Conservation (phyloP, 306 rosid genomes). For the Glycine soja region DNA sequence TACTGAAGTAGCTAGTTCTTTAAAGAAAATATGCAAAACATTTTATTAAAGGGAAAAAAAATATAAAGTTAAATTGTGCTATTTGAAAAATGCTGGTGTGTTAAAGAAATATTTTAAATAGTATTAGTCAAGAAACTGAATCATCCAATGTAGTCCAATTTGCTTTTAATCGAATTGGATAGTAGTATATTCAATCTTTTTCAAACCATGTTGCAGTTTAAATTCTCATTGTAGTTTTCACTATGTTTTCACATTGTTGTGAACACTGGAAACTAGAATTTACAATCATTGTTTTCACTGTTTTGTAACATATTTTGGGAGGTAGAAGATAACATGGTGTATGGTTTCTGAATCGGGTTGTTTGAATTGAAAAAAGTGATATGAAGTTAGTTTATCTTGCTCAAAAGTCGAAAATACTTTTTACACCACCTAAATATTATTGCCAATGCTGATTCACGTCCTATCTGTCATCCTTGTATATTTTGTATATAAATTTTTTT, state of each 20-base stretch:
- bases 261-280: not conserved
- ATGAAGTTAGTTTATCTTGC: not conserved
- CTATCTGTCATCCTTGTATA: not conserved
- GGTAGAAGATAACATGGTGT: not conserved
- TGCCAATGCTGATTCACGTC: not conserved
- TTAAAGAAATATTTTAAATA: no score
- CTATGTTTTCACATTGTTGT: not conserved
- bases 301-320: not conserved
- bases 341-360: slow-evolving; percentile 13
- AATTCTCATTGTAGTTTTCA: not conserved
- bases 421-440: not conserved
- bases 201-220: not conserved
- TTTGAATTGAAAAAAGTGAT: not conserved
- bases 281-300: not conserved
- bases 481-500: not conserved
- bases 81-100: no score
- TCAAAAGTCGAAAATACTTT: not conserved
- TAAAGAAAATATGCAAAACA: no score
- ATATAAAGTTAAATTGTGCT: no score
- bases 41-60: no score
- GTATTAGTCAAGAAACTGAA: no score
- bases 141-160: no score
- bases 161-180: no score
- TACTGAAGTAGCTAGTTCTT: no score
- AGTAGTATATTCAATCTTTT: not conserved